Evolutionary conservation across 345 rosid species (phyloP).

Genomic region (Xanthoceras sorbifolium): DNA sequence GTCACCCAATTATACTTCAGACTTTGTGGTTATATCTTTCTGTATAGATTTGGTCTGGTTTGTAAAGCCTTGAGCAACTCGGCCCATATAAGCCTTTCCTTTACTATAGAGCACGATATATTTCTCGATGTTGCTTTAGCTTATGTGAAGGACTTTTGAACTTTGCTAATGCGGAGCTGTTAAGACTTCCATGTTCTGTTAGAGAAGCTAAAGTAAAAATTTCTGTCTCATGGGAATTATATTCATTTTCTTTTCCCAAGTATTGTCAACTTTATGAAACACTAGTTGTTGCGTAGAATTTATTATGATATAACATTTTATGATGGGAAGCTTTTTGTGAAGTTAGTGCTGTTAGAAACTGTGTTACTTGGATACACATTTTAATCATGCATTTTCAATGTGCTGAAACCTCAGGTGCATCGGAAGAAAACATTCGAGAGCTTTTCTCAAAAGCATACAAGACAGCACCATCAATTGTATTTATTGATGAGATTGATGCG

Average conservation of each 20-base stretch:
- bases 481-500: constrained; percentile 91
- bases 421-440: constrained; percentile 81
- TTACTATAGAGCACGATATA: too few relatives aligned
- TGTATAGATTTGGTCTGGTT: too few relatives aligned
- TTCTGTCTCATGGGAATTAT: background rate
- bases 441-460: constrained; percentile 74
- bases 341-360: background rate
- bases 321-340: background rate
- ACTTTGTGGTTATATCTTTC: too few relatives aligned
- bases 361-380: background rate
- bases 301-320: background rate
- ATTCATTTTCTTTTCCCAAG: background rate
- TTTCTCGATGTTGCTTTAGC: too few relatives aligned
- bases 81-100: too few relatives aligned
- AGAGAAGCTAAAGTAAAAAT: background rate
- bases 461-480: constrained; percentile 80
- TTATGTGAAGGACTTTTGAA: too few relatives aligned
- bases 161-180: too few relatives aligned
- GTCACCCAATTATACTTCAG: too few relatives aligned
- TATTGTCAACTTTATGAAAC: background rate
- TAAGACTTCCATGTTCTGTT: background rate
- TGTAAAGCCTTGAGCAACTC: too few relatives aligned
- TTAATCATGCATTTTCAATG: constrained; percentile 6
- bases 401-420: constrained; percentile 56
- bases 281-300: background rate